Evolutionary conservation across 129 eudicot species (phyloP), one percentile per base, ranked within the genome.

Genomic region (Pulicaria dysenterica): DNA sequence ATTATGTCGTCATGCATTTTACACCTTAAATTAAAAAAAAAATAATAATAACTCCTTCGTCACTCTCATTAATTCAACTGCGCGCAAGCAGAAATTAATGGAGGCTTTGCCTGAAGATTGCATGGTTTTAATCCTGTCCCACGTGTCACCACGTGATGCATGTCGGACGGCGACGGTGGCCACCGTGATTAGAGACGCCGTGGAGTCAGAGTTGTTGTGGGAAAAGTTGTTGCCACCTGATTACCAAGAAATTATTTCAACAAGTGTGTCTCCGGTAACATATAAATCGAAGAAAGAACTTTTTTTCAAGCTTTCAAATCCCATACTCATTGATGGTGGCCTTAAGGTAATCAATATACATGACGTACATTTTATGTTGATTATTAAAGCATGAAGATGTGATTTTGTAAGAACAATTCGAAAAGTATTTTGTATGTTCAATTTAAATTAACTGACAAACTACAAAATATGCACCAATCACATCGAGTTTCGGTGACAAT

Each of bases 71-170:
- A 2, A 37, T 59, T 59, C 45, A 24, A 24, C 31, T 24, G 31
- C 31, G 1, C 36, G 34, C 17, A 3, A 12, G 43, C 7, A 12
- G 9, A 11, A 1, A 38, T 53, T 2, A 62, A 49, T 82, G 74
- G 78, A 82, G n/a, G 31, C 13, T 44, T 69, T 90, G 77, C 94
- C 96, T 0, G 85, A 79, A 76, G 94, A 85, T 40, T 85, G 96
- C 57, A 50, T 90, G 36, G 80, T 66, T 36, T 64, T 51, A 45
- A 73, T 91, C 11, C 86, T 91, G 6, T 83, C 91, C 3, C 47
- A 59, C 13, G 85, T 85, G 13, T 83, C 89, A n/a, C 95, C 97
- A 0, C 54, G 24, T 0, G 84, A 83, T 41, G 87, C 82, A 1
- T 82, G 84, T 60, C 82, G 69, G 11, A 55, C 78, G 0, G 66